Base-by-base conservation (phyloP, 176 grass and related monocot genomes). In the Oryza officinalis region DNA sequence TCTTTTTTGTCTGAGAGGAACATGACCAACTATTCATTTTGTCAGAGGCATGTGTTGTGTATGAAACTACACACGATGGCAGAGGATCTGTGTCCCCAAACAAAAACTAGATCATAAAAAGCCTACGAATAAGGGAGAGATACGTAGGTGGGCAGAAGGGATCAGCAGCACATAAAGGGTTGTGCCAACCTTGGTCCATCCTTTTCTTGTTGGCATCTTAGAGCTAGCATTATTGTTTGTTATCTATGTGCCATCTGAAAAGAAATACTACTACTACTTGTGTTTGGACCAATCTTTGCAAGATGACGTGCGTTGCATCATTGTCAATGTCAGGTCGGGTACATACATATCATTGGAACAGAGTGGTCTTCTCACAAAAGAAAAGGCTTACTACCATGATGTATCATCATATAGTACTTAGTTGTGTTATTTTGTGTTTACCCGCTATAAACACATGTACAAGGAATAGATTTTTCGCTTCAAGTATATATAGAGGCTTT, bases 171-270 rank as follows among this genome's bases (percentile, higher is more conserved):
- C 18, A 70, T n/a, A 69, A 81, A 54, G 69, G 35, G 67, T 82
- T 17, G 77, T 94, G 74, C 68, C 63, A 88, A 80, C 80, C 73
- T 69, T 90, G 82, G 79, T 74, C 81, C 88, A 80, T 83, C 30
- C 41, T 63, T 79, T 72, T 78, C 70, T 70, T 79, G 28, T 83
- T 65, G 76, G 81, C 60, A 81, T 83, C 26, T 81, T 69, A 59
- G 52, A 72, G 66, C 37, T 38, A 38, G 7, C 30, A 43, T 65
- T 69, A 76, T 47, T 67, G 9, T 37, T 33, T 75, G 22, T 26
- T 37, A 83, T 65, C 41, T 67, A 30, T 17, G 28, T 74, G 43
- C 59, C 13, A 0, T 20, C 57, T 46, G 63, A 47, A 33, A 46
- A 44, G 45, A 23, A 46, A 10, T 40, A 10, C 6, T 40, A 40